Evolutionary conservation across 495 filamentous ascomycete species (phyloP), one percentile per base, ranked within the genome.

Genomic region (Articulospora tetracladia): DNA sequence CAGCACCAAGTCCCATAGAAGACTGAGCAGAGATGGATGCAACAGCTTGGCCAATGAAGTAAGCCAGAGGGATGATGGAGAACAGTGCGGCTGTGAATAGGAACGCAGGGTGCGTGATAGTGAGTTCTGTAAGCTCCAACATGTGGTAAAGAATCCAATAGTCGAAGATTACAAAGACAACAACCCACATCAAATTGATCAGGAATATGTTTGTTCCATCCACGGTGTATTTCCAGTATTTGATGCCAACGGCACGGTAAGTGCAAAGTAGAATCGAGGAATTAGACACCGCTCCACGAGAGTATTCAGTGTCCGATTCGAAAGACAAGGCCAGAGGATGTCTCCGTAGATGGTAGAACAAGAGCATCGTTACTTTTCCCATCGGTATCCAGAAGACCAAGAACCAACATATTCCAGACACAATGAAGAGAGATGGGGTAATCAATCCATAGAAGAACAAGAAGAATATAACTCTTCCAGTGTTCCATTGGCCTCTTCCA

Each of bases 141-240:
- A 84, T 73, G 46, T 81, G 72, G 44, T 83, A 74, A 24, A 99
- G 78, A 25, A 97, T 77, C 59, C 80, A 86, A 79, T 93, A 97
- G 75, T 99, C 94, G 64, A 93, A 86, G 62, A 98, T 93, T 67
- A 90, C 90, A 66, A 99, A 96, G 19, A 89, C 73, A 46, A 97
- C 93, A 30, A 99, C 81, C 22, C 82, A 86, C 73, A 97, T 89
- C 47, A 99, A 80, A 69, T 99, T 99, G 76, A 99, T 96, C 67
- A 99, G 84, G 74, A 98, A 97, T 68, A 99, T 93, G 74, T 99
- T 99, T 48, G 95, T 98, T 55, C 94, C 94, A 66, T 97, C 94
- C 60, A 99, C 80, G 15, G 94, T 99, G 72, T 99, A 99, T 71
- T 98, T 99, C 92, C 95, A 99, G 75, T 99, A 99, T 72, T 93